These are phyloP conservation scores for Scedosporium boydii DNA, from an alignment of 2,329 filamentous ascomycete genomes.

Conservation along the genomic window DNA sequence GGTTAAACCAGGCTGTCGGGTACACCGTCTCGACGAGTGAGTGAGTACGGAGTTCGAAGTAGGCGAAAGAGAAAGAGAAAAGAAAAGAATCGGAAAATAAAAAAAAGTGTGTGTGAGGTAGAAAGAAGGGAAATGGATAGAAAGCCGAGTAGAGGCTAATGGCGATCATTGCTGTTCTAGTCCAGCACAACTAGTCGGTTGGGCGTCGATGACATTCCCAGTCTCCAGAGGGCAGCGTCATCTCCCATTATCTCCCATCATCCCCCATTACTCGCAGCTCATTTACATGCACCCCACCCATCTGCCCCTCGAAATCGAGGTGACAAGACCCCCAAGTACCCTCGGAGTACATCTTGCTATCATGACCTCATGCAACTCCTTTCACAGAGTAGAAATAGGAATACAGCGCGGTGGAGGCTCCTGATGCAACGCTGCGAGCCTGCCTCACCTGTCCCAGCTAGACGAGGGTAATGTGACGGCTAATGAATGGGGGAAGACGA, in stretches of 20 bases:
- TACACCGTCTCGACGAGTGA: neutral
- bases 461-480: too few relatives aligned
- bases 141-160: neutral
- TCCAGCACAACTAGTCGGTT: neutral
- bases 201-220: neutral
- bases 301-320: neutral
- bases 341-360: neutral
- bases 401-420: neutral
- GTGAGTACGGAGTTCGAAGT: neutral
- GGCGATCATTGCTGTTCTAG: neutral
- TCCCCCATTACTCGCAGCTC: neutral
- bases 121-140: neutral
- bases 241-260: neutral
- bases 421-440: neutral
- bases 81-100: neutral
- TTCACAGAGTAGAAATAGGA: neutral
- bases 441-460: neutral
- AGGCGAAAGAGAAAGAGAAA: neutral
- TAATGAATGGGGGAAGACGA: too few relatives aligned
- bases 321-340: neutral
- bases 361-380: neutral
- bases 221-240: neutral
- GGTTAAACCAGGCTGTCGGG: neutral
- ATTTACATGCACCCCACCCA: neutral
- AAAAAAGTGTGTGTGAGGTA: neutral